Evolutionary conservation across 345 rosid genomes (phyloP).

Genomic region (Luvunga scandens): DNA sequence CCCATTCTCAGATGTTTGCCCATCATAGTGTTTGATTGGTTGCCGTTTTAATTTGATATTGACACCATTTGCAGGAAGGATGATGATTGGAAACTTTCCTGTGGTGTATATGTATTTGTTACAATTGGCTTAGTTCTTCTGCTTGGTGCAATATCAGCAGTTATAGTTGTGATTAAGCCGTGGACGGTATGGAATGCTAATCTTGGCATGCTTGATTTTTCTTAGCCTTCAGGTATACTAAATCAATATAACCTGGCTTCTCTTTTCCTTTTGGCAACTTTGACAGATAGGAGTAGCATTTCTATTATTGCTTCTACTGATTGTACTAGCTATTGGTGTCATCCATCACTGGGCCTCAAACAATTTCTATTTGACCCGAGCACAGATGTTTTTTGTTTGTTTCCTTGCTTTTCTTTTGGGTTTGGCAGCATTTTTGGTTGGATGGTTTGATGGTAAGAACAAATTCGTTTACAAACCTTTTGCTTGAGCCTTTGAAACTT

Average conservation of each 20-base stretch:
- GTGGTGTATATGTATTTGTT: constrained; percentile 79
- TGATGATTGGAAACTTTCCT: constrained; percentile 93
- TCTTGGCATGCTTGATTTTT: constrained; percentile 9
- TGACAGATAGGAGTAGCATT: constrained; percentile 90
- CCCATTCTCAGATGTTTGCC: background rate
- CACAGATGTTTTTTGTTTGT: constrained; percentile 81
- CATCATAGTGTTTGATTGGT: constrained; percentile 6
- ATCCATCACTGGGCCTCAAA: constrained; percentile 98
- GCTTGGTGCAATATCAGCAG: constrained; percentile 91
- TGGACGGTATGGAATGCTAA: constrained; percentile 74
- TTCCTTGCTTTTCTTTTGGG: constrained; percentile 94
- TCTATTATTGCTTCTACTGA: constrained; percentile 81
- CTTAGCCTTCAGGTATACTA: constrained; percentile 11
- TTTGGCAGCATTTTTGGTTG: constrained; percentile 96
- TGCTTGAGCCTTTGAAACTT: constrained; percentile 9
- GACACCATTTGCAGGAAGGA: constrained; percentile 77
- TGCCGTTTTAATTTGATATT: constrained; percentile 15
- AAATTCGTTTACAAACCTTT: constrained; percentile 1
- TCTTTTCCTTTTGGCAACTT: constrained; percentile 23
- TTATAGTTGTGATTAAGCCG: constrained; percentile 70
- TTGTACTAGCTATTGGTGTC: constrained; percentile 91
- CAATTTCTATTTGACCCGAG: constrained; percentile 95
- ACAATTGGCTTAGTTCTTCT: constrained; percentile 87
- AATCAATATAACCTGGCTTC: constrained; percentile 27
- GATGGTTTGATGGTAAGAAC: constrained; percentile 74